Base-by-base conservation (phyloP, 2,329 filamentous ascomycete genomes). In the Colletotrichum sp. region DNA sequence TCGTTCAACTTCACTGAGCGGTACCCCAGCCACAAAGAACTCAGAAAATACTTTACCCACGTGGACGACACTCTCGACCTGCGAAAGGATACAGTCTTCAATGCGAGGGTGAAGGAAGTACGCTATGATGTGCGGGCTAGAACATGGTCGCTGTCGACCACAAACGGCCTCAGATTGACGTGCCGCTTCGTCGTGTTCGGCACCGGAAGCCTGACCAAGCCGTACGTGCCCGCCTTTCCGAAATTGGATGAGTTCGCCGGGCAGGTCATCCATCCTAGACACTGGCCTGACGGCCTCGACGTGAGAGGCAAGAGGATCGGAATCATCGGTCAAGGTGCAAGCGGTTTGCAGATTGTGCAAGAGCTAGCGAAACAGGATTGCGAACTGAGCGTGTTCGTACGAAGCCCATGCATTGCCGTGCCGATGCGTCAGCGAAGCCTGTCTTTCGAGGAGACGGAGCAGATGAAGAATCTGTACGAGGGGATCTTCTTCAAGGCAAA, bases 401-500 rank as follows among this genome's bases (percentile, higher is more conserved):
- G 90, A 21, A 92, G 88, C 3, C 89, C 90, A 0, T 91, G 90
- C 70, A 84, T 89, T 16, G 88, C 87, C 16, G 77, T 92, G 0
- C 91, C 91, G 0, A 91, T 92, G 88, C 81, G 85, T 3, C 87
- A 91, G 75, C 79, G 83, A 5, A 66, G 79, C 5, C 77, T 90
- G 2, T 83, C 83, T 0, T 81, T 79, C 34, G 82, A 88, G 61
- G 85, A 89, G 67, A 85, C 89, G 70, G 82, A 87, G 27, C 82
- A 82, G 34, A 77, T 76, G 12, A 84, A 84, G 51, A 76, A 76
- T 1, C 77, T 74, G 2, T 86, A 86, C 51, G 78, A 79, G 1
- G 77, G 81, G 18, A 78, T 89, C 18, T 90, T 88, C 76, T 81
- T 82, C 1, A 31, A 70, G 34, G 68, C 61, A n/a, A 65, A 65